A percentile compares a stretch with the other conserved stretches of the same genome.
Evolutionary conservation across 257 asterid species (phyloP).

Genomic region (Striga asiatica): DNA sequence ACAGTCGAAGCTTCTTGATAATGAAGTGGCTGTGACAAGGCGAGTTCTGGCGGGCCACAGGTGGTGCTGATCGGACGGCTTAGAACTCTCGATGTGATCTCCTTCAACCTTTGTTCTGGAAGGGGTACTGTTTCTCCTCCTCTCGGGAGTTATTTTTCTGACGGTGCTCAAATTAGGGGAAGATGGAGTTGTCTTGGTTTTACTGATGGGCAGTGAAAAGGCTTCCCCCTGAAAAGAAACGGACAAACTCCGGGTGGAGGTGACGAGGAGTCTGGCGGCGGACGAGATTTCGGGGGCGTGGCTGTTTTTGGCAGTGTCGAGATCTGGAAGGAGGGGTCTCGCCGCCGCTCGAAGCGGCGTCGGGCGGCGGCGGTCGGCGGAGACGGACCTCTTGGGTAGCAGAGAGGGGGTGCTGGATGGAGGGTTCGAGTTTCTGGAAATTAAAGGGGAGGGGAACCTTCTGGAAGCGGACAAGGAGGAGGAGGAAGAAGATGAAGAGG

Average conservation of each 20-base stretch:
- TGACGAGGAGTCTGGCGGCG: conserved; percentile 62
- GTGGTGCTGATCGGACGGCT: conserved; percentile 64
- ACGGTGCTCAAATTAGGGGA: conserved; percentile 55
- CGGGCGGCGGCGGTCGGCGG: conserved; percentile 71
- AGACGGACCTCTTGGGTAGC: conserved; percentile 63
- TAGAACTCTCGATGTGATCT: conserved; percentile 56
- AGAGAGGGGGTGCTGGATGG: conserved; percentile 31
- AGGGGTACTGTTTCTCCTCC: conserved; percentile 58
- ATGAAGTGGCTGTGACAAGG: conserved; percentile 22
- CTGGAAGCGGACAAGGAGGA: conserved; percentile 52
- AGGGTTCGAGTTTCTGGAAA: conserved; percentile 49
- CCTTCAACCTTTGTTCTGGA: conserved; percentile 37
- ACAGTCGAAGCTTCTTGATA: conserved; percentile 65
- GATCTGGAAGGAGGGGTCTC: conserved; percentile 51
- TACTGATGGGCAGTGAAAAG: conserved; percentile 71
- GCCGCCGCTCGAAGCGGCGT: conserved; percentile 32
- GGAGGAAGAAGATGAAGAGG: conserved; percentile 47
- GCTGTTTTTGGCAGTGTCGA: background rate
- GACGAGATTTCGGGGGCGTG: conserved; percentile 38
- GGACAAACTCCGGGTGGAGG: conserved; percentile 78
- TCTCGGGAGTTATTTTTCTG: conserved; percentile 73
- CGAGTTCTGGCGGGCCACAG: conserved; percentile 78
- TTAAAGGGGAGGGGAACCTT: conserved; percentile 64
- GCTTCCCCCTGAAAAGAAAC: conserved; percentile 97
- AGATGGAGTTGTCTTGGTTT: conserved; percentile 65